Evolutionary conservation across 352 stramenopile species (phyloP).

Genomic region (Globisporangium parvum): DNA sequence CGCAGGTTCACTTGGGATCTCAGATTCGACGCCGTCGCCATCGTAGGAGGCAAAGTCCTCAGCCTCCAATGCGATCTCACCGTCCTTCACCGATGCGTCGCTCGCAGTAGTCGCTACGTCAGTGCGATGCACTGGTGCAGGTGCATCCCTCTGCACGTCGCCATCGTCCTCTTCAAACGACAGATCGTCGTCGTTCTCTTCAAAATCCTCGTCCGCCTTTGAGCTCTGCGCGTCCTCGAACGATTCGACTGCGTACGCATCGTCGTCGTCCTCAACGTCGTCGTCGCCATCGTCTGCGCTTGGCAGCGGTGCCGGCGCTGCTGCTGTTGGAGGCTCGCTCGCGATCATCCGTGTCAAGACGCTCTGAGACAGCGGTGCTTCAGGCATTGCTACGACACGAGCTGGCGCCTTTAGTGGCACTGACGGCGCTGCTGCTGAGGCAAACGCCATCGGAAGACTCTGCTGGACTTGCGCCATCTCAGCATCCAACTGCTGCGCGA

Average conservation of each 20-base stretch:
- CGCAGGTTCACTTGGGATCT: slow-evolving; percentile 12
- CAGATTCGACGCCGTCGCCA: slow-evolving; percentile 1
- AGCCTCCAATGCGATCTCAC: slow-evolving; percentile 8
- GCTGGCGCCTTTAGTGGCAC: no score
- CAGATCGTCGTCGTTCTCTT: neutral
- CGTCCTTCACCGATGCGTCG: neutral
- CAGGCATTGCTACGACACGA: neutral
- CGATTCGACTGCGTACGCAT: slow-evolving; percentile 33
- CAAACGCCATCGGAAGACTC: slow-evolving; percentile 13
- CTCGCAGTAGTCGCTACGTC: neutral
- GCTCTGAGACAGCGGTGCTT: neutral
- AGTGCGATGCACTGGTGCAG: no score
- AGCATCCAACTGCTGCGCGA: slow-evolving; percentile 19
- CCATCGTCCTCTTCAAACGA: slow-evolving; percentile 2
- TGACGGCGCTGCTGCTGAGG: neutral
- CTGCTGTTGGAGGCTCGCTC: neutral
- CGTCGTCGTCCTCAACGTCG: slow-evolving; percentile 8
- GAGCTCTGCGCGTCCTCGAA: slow-evolving; percentile 23
- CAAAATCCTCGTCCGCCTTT: neutral
- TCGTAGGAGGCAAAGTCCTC: neutral
- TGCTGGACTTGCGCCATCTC: slow-evolving; percentile 30
- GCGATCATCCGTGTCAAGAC: no score
- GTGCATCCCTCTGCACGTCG: neutral
- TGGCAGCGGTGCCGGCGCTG: neutral
- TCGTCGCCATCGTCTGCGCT: neutral